Evolutionary conservation across 306 rosid genomes (phyloP), one percentile per base, ranked within the genome.

Genomic region (Vigna hirtella): DNA sequence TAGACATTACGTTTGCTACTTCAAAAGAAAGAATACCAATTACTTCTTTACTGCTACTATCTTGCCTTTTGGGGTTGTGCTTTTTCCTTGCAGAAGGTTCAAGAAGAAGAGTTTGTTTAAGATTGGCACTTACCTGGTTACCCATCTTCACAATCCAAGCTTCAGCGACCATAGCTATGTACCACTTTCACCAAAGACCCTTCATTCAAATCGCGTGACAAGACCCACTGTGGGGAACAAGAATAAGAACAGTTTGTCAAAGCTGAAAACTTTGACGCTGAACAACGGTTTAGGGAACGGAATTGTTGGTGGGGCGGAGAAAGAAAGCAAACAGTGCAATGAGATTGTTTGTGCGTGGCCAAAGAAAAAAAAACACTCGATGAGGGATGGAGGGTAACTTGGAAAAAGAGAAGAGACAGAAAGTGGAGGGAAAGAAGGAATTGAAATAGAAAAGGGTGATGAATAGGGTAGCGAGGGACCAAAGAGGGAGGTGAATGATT

Each of bases 141-240:
- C 99, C 94, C 91, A 95, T 91, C 90, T 90, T 95, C 55, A 95
- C 83, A 87, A 95, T 78, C 99, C 99, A 95, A 82, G 93, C 88
- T 85, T 95, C 97, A 65, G 97, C 97, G 76, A 91, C 96, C 99
- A 93, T 95, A 77, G 87, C 92, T 83, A 69, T 71, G 57, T 13
- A 62, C 80, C 26, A 16, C 9, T 67, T 67, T 70, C 86, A 66
- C 71, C 83, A 76, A 76, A 16, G 49, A 4, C 38, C 20, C 79
- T 70, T 74, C 81, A 62, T 79, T 74, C 77, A 63, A 79, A 26
- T 55, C 74, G 48, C 77, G 22, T 2, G 47, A 30, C 7, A 50
- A 49, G 63, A 83, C 82, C 81, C 81, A 58, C 47, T 42, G n/a
- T 56, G 24, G 3, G 1, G 40, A 18, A 61, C 3, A 69, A 68